Conservation (phyloP, 306 rosid genomes). For the Rubus parviflorus region DNA sequence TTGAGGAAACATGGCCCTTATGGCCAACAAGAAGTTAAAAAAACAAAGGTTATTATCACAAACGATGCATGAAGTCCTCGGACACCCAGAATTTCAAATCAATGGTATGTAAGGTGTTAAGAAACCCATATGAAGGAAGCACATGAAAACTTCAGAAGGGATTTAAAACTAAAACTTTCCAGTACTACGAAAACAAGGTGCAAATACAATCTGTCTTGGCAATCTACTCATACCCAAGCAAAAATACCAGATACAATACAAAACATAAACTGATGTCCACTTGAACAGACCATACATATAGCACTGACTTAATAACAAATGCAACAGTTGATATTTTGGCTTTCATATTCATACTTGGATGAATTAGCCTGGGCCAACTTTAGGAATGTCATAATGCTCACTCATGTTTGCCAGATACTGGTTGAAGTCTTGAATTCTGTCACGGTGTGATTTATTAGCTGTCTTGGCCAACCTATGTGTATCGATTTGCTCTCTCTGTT, state of each 20-base stretch:
- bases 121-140: too few relatives aligned
- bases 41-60: too few relatives aligned
- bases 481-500: conserved; percentile 85
- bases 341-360: background rate
- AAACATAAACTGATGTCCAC: background rate
- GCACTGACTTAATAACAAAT: background rate
- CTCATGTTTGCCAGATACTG: conserved; percentile 98
- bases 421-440: conserved; percentile 92
- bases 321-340: conserved; percentile 15
- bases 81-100: too few relatives aligned
- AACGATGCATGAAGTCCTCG: too few relatives aligned
- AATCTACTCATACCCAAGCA: background rate
- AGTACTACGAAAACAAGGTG: background rate
- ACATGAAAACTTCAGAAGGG: too few relatives aligned
- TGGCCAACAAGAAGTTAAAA: too few relatives aligned
- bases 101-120: too few relatives aligned
- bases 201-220: background rate
- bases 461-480: conserved; percentile 77
- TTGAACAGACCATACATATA: background rate
- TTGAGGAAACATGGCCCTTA: too few relatives aligned
- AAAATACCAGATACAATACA: background rate
- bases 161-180: too few relatives aligned
- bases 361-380: conserved; percentile 87
- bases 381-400: conserved; percentile 98
- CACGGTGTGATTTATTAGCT: conserved; percentile 89